Percentiles rank a stretch among this genome's conserved stretches.
These are phyloP conservation scores for Fusarium sp. DNA, from an alignment of 2,329 filamentous ascomycete species.

Conservation along the genomic window DNA sequence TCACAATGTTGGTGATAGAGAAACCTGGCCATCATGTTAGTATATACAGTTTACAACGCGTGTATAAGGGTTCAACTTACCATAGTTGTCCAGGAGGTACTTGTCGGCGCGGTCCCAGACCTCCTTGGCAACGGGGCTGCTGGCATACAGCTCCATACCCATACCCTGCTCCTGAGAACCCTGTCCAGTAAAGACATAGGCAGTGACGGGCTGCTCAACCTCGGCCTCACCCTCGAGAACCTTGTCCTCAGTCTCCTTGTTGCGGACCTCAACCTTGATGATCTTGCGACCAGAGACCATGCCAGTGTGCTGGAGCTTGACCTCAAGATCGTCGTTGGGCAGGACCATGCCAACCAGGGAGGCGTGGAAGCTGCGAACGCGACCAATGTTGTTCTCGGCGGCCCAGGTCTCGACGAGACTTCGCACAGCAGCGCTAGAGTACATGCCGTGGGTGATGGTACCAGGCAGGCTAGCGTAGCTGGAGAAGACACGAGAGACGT, in stretches of 20 bases:
- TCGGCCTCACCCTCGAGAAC: constrained; percentile 94
- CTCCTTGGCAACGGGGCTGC: constrained; percentile 91
- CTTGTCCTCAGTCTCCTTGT: constrained; percentile 96
- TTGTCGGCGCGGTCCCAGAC: constrained; percentile 98
- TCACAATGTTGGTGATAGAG: constrained; percentile 97
- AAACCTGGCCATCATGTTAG: constrained; percentile 66
- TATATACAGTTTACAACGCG: not conserved
- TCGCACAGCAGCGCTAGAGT: constrained; percentile 94
- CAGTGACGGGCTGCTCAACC: constrained; percentile 94
- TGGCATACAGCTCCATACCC: constrained; percentile 98
- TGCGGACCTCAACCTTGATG: constrained; percentile 97
- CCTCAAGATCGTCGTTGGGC: constrained; percentile 92
- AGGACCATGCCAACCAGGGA: constrained; percentile 98
- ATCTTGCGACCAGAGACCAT: constrained; percentile 99
- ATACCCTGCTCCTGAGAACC: constrained; percentile 99
- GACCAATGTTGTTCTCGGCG: constrained; percentile 96
- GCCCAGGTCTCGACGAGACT: constrained; percentile 98
- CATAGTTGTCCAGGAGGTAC: constrained; percentile 98
- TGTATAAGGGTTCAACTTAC: constrained; percentile 57
- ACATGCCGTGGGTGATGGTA: constrained; percentile 99
- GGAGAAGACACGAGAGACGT: constrained; percentile 96
- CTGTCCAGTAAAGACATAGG: constrained; percentile 98
- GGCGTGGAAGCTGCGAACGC: constrained; percentile 96
- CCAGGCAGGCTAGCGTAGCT: constrained; percentile 94
- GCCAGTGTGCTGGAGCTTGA: constrained; percentile 94